Percentiles rank a stretch among this genome's conserved stretches.
phyloP scores from a whole-genome alignment of 352 stramenopile genomes.

The Pythium phragmitis region DNA sequence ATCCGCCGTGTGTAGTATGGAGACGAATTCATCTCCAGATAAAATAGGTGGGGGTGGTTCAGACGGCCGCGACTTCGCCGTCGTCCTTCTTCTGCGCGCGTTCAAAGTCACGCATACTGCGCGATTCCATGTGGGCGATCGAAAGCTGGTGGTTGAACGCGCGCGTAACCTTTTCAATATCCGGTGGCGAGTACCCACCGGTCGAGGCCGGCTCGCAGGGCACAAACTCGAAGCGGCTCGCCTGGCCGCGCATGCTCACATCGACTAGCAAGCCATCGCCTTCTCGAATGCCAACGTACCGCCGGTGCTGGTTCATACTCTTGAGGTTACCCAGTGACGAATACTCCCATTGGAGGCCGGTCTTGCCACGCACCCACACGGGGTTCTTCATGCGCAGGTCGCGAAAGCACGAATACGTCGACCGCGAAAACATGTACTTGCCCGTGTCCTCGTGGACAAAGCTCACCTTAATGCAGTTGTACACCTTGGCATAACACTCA shows the following conservation, averaged over 20 bases:
- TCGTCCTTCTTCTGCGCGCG: slow-evolving; percentile 10
- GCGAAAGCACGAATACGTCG: slow-evolving; percentile 83
- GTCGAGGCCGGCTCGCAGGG: slow-evolving; percentile 38
- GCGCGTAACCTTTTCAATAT: slow-evolving; percentile 74
- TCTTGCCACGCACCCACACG: slow-evolving; percentile 51
- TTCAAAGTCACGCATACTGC: slow-evolving; percentile 80
- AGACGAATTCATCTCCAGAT: background rate
- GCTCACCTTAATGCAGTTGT: slow-evolving; percentile 88
- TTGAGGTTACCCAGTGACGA: slow-evolving; percentile 77
- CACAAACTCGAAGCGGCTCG: slow-evolving; percentile 76
- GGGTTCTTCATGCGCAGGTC: slow-evolving; percentile 81
- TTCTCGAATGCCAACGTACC: slow-evolving; percentile 78
- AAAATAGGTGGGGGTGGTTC: slow-evolving; percentile 12
- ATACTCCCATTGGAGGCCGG: slow-evolving; percentile 79
- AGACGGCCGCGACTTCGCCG: slow-evolving; percentile 6
- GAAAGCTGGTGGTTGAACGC: slow-evolving; percentile 71
- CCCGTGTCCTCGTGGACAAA: slow-evolving; percentile 70
- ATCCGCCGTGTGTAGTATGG: background rate
- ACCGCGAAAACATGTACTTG: slow-evolving; percentile 82
- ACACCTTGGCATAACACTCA: slow-evolving; percentile 73
- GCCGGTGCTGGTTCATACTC: slow-evolving; percentile 89
- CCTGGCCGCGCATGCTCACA: slow-evolving; percentile 86
- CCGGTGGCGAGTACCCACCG: slow-evolving; percentile 45
- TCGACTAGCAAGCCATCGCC: slow-evolving; percentile 68
- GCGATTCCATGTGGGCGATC: slow-evolving; percentile 67